These are phyloP conservation scores for Golubevia sp. DNA, from an alignment of 1,284 basidiomycete species.

Conservation along the genomic window DNA sequence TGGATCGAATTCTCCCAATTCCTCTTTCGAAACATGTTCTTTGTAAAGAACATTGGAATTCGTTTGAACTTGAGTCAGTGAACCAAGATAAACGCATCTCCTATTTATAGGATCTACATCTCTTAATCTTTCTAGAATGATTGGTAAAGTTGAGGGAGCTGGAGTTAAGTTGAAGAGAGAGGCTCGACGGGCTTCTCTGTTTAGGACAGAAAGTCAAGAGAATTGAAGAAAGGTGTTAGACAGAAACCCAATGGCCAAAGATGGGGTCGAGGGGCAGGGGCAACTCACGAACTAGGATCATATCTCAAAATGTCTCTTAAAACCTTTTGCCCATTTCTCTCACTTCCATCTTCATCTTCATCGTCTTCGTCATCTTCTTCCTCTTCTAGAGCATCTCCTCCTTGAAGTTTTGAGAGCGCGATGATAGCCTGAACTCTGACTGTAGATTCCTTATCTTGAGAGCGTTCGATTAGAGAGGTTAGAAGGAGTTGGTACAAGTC, in stretches of 20 bases:
- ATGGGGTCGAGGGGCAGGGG: conserved; percentile 72
- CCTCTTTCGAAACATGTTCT: not conserved
- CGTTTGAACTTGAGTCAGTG: conserved; percentile 14
- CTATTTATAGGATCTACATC: conserved; percentile 84
- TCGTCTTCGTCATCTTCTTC: conserved; percentile 68
- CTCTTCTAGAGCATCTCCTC: conserved; percentile 63
- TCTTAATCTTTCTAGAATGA: conserved; percentile 78
- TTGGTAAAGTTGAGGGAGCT: conserved; percentile 67
- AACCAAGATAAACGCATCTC: conserved; percentile 75
- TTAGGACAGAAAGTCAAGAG: not conserved
- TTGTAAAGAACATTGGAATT: not conserved
- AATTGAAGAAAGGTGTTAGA: not conserved
- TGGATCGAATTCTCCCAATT: too few relatives aligned
- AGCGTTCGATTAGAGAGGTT: conserved; percentile 74
- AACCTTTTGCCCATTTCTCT: conserved; percentile 49
- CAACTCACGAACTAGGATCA: conserved; percentile 64
- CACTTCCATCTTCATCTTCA: conserved; percentile 1
- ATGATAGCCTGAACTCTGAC: conserved; percentile 84
- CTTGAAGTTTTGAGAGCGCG: conserved; percentile 81
- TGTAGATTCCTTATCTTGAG: conserved; percentile 81
- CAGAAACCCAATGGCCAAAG: not conserved
- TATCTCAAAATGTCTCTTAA: conserved; percentile 75
- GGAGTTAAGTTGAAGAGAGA: conserved; percentile 80
- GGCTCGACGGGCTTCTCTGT: conserved; percentile 86
- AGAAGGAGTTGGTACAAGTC: conserved; percentile 76